Base-by-base conservation (phyloP, 225 moss, liverwort and hornwort species). In the Takakia lepidozioides region DNA sequence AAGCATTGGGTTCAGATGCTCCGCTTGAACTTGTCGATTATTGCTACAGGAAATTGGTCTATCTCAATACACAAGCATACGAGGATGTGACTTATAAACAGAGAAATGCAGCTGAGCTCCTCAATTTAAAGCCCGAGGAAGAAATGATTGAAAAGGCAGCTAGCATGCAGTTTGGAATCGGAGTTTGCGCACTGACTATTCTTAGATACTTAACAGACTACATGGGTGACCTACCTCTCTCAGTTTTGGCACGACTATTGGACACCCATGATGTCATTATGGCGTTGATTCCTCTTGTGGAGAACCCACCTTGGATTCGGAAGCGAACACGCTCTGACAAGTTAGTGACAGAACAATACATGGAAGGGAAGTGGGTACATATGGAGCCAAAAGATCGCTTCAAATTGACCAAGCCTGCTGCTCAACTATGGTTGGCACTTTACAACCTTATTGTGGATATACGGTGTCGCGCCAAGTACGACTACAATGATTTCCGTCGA, bases 21-120 rank as follows among this genome's bases (percentile, higher is more conserved):
- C 63, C 84, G 46, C 50, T 95, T 4, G 93, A 95, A 91, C 78
- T 91, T 48, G 73, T 87, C 73, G 95, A 98, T 59, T 98, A 91
- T 55, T 75, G 84, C 59, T 98, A 78, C 57, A 75, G 95, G 29
- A 98, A 98, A 67, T 62, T 91, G 54, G 80, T 91, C 45, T 98
- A 90, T 58, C 71, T 98, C 23, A 98, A 98, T 56, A 85, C 87
- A 45, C 71, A 74, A 25, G 91, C 80, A 55, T 66, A 68, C 21
- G 82, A 87, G 43, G 90, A 98, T 66, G 80, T 58, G 36, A 8
- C 67, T 59, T 69, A 69, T 24, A 87, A 85, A 83, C 91, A 98
- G 66, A 66, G 74, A 54, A 85, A 65, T 25, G 83, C 90, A 59
- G 53, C n/a, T 9, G 76, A 69, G 39, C 56, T 87, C 59, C 50